Evolutionary conservation across 1,139 yeast species (phyloP), one percentile per base, ranked within the genome.

Genomic region (Yamadazyma conglobata): DNA sequence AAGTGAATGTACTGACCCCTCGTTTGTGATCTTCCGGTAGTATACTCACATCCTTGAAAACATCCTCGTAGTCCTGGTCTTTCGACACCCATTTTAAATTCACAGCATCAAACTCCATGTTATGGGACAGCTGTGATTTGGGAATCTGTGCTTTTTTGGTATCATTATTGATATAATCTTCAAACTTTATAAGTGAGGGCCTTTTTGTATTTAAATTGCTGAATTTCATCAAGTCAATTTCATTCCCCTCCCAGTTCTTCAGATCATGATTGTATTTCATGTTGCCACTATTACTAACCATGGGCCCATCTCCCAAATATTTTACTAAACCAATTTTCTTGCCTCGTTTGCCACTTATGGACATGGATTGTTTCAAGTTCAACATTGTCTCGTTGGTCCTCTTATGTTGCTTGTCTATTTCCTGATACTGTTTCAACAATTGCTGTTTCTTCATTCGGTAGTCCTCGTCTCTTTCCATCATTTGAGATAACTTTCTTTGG

Each of bases 221-320:
- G 46, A 77, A 77, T 36, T 65, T 60, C 32, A 68, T 52, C 31
- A 76, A 55, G 24, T 77, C 85, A 13, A 62, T 61, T 27, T 79
- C 83, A 44, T 80, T 80, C 3, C 88, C 88, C 48, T 79, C 87
- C 88, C 88, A 80, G 24, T 58, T 55, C 35, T 64, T 66, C 20
- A 67, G 62, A 10, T 49, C 50, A 4, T 78, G 68, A 43, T 80
- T 77, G 43, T 66, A 79, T 30, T 59, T 66, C 88, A 79, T 80
- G 13, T 42, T 47, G 8, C 40, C 27, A 20, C 41, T 42, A 9
- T 18, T 17, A 8, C 9, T 15, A 10, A 42, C 37, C 2, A 46
- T 33, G 1, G 59, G 54, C 1, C 51, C 40, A 9, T 56, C 50
- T 15, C 60, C 62, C 23, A 62, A 42, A 33, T 58, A 58, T 30